A percentile compares a stretch with the other conserved stretches of the same genome.
These are phyloP conservation scores for Castanea crenata DNA, from an alignment of 306 rosid genomes.

Conservation along the genomic window DNA sequence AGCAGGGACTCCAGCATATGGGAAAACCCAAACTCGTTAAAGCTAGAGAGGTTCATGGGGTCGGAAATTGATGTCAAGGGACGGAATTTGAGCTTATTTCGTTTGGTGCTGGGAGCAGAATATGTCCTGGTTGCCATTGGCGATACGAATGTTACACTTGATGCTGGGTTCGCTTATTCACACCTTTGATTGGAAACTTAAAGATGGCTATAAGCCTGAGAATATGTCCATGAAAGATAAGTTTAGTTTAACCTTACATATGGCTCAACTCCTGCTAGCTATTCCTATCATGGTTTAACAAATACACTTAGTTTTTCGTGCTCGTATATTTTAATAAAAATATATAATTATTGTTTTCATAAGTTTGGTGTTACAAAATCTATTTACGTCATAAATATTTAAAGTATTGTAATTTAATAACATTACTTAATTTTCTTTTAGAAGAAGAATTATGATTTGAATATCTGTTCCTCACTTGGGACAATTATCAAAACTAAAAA, in stretches of 20 bases:
- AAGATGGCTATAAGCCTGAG: slow-evolving; percentile 18
- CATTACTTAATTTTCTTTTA: no score
- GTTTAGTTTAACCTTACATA: slow-evolving; percentile 18
- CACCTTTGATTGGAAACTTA: slow-evolving; percentile 40
- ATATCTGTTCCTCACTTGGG: no score
- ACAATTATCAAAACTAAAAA: no score
- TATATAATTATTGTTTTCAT: no score
- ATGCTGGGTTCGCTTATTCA: slow-evolving; percentile 41
- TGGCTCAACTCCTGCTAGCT: slow-evolving; percentile 25
- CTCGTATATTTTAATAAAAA: no score
- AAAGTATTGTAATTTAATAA: no score
- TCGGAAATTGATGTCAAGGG: slow-evolving; percentile 12
- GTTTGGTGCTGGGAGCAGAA: slow-evolving; percentile 39
- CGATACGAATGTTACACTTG: slow-evolving; percentile 33
- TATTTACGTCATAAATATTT: no score
- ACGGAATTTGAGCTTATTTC: slow-evolving; percentile 37
- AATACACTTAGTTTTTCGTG: no score
- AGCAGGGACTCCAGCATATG: slow-evolving; percentile 40
- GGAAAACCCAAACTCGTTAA: slow-evolving; percentile 41
- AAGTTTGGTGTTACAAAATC: no score
- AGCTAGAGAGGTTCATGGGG: slow-evolving; percentile 34
- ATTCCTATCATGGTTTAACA: not conserved
- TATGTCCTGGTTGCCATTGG: slow-evolving; percentile 47
- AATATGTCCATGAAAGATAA: slow-evolving; percentile 30
- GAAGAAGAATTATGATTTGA: no score